Conservation (phyloP, 768 basidiomycete genomes). For the Russula virescens region DNA sequence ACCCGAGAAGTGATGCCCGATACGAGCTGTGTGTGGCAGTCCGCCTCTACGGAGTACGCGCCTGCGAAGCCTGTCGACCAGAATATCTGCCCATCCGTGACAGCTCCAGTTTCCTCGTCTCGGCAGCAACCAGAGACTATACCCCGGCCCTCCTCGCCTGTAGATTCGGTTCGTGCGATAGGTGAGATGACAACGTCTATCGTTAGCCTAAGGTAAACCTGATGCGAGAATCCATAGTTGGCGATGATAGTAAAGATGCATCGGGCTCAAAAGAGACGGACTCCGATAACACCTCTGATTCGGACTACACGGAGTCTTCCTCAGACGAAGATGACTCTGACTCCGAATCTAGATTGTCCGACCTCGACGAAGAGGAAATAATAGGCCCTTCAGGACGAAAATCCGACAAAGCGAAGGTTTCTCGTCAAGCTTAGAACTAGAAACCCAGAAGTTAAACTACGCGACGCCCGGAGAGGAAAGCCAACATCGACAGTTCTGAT, state of each 20-base stretch:
- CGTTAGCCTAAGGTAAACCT: not conserved
- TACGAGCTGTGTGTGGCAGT: not conserved
- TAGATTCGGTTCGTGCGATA: not conserved
- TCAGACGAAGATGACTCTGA: conserved; percentile 1
- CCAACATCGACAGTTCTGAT: too few species aligned
- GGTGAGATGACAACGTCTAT: not conserved
- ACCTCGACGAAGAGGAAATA: not conserved
- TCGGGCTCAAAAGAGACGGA: conserved; percentile 1
- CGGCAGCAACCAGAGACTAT: not conserved
- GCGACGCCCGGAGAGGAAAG: too few species aligned
- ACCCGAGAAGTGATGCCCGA: not conserved
- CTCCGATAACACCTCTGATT: not conserved
- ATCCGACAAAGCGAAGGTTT: not conserved
- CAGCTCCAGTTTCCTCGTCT: too few species aligned
- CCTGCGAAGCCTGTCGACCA: not conserved
- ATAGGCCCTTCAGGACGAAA: not conserved
- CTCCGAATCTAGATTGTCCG: conserved; percentile 5
- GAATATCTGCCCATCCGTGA: not conserved
- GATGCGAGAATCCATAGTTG: not conserved
- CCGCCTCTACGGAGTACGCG: not conserved
- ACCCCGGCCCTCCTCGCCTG: not conserved
- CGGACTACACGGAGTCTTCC: conserved; percentile 5
- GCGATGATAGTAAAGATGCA: not conserved
- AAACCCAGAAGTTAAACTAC: too few species aligned
- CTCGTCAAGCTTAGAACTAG: too few species aligned